Evolutionary conservation across 768 basidiomycete species (phyloP).

Genomic region (Mrakia gelida): DNA sequence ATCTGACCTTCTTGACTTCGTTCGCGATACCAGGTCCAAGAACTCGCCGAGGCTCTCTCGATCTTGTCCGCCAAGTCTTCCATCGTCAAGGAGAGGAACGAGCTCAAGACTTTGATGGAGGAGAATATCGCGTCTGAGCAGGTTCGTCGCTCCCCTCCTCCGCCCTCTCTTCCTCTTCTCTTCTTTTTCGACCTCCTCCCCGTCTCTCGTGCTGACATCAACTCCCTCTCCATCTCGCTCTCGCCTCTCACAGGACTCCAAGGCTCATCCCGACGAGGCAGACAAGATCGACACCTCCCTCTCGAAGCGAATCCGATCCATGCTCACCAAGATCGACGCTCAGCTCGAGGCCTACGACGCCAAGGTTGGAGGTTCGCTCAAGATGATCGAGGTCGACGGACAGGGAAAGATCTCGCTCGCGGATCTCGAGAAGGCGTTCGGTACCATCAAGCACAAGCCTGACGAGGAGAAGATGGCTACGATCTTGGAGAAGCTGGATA

Average conservation of each 20-base stretch:
- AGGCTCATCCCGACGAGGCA: slow-evolving; percentile 42
- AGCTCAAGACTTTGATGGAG: slow-evolving; percentile 84
- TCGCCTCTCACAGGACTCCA: slow-evolving; percentile 40
- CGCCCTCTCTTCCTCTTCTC: too few relatives aligned
- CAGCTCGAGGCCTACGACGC: slow-evolving; percentile 89
- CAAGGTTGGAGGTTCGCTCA: slow-evolving; percentile 75
- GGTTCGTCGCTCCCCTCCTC: slow-evolving; percentile 47
- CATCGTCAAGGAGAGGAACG: slow-evolving; percentile 91
- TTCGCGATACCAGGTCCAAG: slow-evolving; percentile 62
- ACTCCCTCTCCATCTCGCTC: neutral
- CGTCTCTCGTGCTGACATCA: neutral
- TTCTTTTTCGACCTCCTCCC: neutral
- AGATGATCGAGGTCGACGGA: slow-evolving; percentile 69
- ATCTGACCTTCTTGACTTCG: slow-evolving; percentile 66
- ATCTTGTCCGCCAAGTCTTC: slow-evolving; percentile 89
- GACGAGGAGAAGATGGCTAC: slow-evolving; percentile 81
- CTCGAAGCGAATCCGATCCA: slow-evolving; percentile 88
- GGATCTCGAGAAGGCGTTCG: slow-evolving; percentile 83
- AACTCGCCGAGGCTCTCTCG: slow-evolving; percentile 84
- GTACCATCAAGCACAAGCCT: slow-evolving; percentile 89
- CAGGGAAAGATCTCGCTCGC: slow-evolving; percentile 77
- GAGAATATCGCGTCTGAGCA: slow-evolving; percentile 87
- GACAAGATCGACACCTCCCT: slow-evolving; percentile 59
- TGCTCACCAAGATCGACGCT: slow-evolving; percentile 91
- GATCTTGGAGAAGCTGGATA: slow-evolving; percentile 88